Percentiles rank a stretch among this genome's conserved stretches.
Conservation (phyloP, 495 filamentous ascomycete genomes). For the Parachaetomium inaequale region DNA sequence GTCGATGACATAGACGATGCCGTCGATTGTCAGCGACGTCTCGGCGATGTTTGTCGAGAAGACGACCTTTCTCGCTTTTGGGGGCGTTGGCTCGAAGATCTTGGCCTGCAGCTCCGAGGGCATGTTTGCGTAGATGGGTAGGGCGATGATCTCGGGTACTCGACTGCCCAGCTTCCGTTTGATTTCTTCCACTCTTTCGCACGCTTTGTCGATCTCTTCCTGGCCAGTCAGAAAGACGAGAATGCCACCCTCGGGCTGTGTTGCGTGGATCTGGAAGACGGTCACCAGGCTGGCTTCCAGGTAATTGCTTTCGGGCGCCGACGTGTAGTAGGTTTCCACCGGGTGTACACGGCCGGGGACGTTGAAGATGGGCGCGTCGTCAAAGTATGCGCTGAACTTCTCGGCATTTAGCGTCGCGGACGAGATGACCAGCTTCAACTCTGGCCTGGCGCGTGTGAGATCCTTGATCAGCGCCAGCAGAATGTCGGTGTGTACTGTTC, state of each 20-base stretch:
- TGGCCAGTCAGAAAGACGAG: conserved; percentile 87
- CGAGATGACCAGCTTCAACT: conserved; percentile 88
- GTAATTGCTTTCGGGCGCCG: conserved; percentile 92
- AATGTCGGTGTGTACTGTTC: conserved; percentile 89
- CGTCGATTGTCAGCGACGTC: conserved; percentile 84
- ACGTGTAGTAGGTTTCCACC: conserved; percentile 90
- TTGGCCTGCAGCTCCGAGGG: conserved; percentile 81
- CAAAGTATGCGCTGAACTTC: conserved; percentile 89
- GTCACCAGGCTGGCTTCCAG: conserved; percentile 88
- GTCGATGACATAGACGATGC: conserved; percentile 89
- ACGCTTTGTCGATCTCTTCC: conserved; percentile 84
- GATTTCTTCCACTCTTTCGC: conserved; percentile 75
- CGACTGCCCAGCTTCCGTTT: conserved; percentile 75
- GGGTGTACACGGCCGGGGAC: conserved; percentile 88
- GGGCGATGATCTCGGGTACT: conserved; percentile 80
- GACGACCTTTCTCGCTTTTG: conserved; percentile 77
- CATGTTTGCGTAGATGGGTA: conserved; percentile 85
- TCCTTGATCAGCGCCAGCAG: conserved; percentile 89
- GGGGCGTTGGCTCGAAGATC: conserved; percentile 86
- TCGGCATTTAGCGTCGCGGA: conserved; percentile 94
- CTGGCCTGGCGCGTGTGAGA: conserved; percentile 77
- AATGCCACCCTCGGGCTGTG: conserved; percentile 82
- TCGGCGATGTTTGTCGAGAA: conserved; percentile 90
- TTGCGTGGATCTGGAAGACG: conserved; percentile 93
- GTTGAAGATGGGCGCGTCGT: conserved; percentile 94